Percentiles rank a stretch among this genome's conserved stretches.
phyloP scores from a whole-genome alignment of 2,329 filamentous ascomycete genomes.

The Aspergillus sp. region DNA sequence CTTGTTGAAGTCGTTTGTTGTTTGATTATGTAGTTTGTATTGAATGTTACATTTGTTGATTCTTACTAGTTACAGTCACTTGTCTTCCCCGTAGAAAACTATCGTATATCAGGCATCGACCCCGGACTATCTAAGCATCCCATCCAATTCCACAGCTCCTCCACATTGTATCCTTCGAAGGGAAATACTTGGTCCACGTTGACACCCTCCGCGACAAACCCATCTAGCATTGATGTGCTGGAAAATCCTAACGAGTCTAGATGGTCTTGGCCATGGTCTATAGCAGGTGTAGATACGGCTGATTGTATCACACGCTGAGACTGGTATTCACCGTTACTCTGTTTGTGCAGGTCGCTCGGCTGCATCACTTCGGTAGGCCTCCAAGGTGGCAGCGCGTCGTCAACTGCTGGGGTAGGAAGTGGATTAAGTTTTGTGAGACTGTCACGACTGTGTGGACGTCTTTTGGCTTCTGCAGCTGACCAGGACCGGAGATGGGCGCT shows the following conservation, averaged over 20 bases:
- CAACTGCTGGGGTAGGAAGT: background rate
- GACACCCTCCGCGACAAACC: background rate
- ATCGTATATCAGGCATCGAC: background rate
- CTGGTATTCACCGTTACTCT: background rate
- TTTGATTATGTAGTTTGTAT: too few species aligned
- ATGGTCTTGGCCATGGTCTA: background rate
- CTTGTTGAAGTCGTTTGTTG: too few species aligned
- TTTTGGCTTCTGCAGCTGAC: too few species aligned
- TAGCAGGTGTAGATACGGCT: background rate
- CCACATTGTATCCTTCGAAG: conserved; percentile 25
- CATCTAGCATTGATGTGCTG: background rate
- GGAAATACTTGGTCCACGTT: conserved; percentile 17
- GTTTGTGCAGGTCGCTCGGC: background rate
- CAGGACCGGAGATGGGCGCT: background rate
- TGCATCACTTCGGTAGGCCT: background rate
- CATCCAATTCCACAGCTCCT: conserved; percentile 29
- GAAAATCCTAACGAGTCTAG: background rate
- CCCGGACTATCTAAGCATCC: conserved; percentile 18
- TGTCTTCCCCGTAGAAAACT: too few species aligned
- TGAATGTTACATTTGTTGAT: too few species aligned
- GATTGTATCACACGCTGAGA: background rate
- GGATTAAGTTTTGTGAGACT: too few species aligned
- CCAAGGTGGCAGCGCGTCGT: background rate
- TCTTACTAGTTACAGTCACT: too few species aligned
- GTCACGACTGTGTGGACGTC: too few species aligned